Evolutionary conservation across 2,329 filamentous ascomycete species (phyloP), one percentile per base, ranked within the genome.

Genomic region (Clonostachys chloroleuca): DNA sequence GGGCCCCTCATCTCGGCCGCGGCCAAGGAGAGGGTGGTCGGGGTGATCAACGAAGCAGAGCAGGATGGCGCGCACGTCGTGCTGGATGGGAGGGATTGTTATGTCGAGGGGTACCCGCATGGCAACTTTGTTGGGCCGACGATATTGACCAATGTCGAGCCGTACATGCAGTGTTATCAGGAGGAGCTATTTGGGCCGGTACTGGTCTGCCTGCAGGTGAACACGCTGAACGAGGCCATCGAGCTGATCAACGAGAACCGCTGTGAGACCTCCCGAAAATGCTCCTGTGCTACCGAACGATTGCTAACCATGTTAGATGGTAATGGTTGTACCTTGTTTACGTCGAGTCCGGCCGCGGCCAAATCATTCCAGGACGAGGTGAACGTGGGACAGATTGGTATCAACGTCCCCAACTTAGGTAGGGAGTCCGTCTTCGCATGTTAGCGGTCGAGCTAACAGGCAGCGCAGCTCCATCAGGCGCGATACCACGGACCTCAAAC

Each of bases 121-220:
- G 89, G 89, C 59, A 92, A 92, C 76, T 94, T 18, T 14, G 18
- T 90, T 41, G 87, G 81, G 1, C 87, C 87, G 35, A 92, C 87
- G 6, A 85, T 92, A 63, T 89, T 92, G 66, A 78, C 81, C 51
- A 82, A 88, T 62, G 87, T 91, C 16, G 89, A 81, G 47, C 78
- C 82, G 1, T 72, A 84, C 50, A 91, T 91, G 87, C 76, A 77
- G 57, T 91, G 87, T 74, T 91, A 91, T 73, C 80, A 67, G 34
- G 86, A 91, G 65, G 87, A 92, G 65, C 89, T 92, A 57, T 92
- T 92, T 56, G 87, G 87, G 2, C 87, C 87, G 0, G 87, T 91
- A 3, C 74, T 92, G 9, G 84, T 91, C 49, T 89, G 85, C 68
- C 70, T 90, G 53, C 84, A 87, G 56, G 84, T 86, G 6, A 76